Conservation (phyloP, 2,329 filamentous ascomycete species). For the Colletotrichum tropicicola region DNA sequence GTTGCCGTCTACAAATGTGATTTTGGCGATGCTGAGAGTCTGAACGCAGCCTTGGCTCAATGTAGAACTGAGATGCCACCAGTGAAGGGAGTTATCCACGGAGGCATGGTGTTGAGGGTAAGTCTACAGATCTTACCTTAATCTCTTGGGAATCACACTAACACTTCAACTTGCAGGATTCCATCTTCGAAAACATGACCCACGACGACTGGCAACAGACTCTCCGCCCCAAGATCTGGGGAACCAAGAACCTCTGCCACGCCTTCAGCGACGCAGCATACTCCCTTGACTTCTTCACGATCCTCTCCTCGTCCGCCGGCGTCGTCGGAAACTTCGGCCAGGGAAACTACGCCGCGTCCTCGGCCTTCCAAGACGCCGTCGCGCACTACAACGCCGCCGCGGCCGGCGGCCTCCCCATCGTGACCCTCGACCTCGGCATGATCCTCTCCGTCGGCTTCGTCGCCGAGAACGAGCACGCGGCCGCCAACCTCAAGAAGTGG, state of each 20-base stretch:
- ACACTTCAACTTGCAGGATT: too few species aligned
- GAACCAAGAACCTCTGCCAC: too few species aligned
- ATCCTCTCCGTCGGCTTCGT: conserved; percentile 54
- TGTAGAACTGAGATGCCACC: conserved; percentile 32
- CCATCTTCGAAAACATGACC: too few species aligned
- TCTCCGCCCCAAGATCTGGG: too few species aligned
- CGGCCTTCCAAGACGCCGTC: conserved; percentile 51
- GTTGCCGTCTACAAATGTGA: conserved; percentile 40
- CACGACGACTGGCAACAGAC: too few species aligned
- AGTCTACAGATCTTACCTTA: too few species aligned
- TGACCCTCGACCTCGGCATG: conserved; percentile 60
- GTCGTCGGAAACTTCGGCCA: conserved; percentile 39
- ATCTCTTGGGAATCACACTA: too few species aligned
- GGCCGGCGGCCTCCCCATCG: conserved; percentile 52
- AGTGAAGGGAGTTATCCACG: conserved; percentile 31
- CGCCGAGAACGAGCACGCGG: not conserved
- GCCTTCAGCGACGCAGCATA: too few species aligned
- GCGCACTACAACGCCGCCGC: conserved; percentile 47
- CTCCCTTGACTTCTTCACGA: too few species aligned
- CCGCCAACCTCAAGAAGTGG: not conserved
- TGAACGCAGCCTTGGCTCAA: not conserved
- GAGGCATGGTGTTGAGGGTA: conserved; percentile 28
- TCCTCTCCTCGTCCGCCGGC: too few species aligned
- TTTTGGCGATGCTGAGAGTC: conserved; percentile 34
- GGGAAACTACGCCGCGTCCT: conserved; percentile 53